phyloP scores from a whole-genome alignment of 2,329 filamentous ascomycete genomes.

The Mycosphaerella arachidis region DNA sequence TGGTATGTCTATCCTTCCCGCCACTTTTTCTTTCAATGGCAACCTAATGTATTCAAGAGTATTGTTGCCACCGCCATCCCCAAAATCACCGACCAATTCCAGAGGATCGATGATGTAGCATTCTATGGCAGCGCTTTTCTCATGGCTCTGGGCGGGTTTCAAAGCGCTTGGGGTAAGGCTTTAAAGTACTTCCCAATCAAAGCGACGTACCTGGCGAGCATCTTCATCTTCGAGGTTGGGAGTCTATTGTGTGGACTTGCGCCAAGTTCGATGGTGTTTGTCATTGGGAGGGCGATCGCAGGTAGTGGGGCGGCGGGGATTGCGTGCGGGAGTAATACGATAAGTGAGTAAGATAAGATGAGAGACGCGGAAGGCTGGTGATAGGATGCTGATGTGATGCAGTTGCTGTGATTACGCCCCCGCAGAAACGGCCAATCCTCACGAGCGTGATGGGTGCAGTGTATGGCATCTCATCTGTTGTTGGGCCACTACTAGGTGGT shows the following conservation, averaged over 20 bases:
- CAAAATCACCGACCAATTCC: constrained; percentile 35
- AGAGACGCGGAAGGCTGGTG: too few relatives aligned
- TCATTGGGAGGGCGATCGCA: constrained; percentile 49
- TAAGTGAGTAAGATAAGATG: constrained; percentile 1
- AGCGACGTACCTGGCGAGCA: constrained; percentile 31
- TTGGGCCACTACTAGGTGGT: constrained; percentile 51
- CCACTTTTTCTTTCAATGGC: too few relatives aligned
- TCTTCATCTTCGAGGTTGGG: constrained; percentile 43
- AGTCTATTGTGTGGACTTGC: constrained; percentile 49
- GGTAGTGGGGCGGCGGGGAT: constrained; percentile 51
- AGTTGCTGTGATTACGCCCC: constrained; percentile 6
- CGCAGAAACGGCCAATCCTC: constrained; percentile 30
- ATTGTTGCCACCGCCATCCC: constrained; percentile 32
- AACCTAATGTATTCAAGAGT: constrained; percentile 3
- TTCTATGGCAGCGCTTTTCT: constrained; percentile 37
- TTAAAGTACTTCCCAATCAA: constrained; percentile 30
- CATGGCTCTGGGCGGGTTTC: constrained; percentile 32
- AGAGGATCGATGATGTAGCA: constrained; percentile 30
- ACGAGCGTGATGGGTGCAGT: constrained; percentile 34
- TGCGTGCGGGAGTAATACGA: constrained; percentile 48
- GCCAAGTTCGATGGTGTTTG: constrained; percentile 45
- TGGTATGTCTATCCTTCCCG: too few relatives aligned
- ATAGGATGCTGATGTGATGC: too few relatives aligned
- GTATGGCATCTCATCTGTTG: constrained; percentile 40
- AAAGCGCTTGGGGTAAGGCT: constrained; percentile 30